phyloP scores from a whole-genome alignment of 1,284 basidiomycete genomes.

The Moesziomyces aphidis region DNA sequence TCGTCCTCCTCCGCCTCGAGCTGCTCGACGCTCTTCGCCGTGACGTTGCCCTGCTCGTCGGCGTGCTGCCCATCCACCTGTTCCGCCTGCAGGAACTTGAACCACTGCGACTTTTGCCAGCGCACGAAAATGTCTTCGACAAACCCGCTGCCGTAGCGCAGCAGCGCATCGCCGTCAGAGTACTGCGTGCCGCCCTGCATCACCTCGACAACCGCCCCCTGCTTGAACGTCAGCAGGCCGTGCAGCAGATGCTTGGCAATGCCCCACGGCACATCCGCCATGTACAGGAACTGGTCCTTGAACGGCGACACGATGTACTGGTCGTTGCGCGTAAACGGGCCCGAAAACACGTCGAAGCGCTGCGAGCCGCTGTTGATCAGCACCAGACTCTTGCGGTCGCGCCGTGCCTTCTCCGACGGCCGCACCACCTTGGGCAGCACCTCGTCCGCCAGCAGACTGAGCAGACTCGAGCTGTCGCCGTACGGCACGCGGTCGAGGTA shows the following conservation, averaged over 20 bases:
- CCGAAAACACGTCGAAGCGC: conserved; percentile 63
- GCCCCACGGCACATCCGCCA: conserved; percentile 58
- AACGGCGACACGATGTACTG: conserved; percentile 65
- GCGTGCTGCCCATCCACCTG: conserved; percentile 19
- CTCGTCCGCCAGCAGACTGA: conserved; percentile 54
- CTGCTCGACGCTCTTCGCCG: conserved; percentile 24
- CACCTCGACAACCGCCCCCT: conserved; percentile 42
- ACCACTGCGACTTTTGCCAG: conserved; percentile 52
- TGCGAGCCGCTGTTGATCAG: conserved; percentile 65
- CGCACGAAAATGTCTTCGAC: conserved; percentile 43
- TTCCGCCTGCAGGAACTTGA: conserved; percentile 34
- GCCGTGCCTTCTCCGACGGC: conserved; percentile 49
- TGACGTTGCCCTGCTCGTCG: conserved; percentile 11
- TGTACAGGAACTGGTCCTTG: conserved; percentile 61
- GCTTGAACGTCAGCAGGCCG: conserved; percentile 44
- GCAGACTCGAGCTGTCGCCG: conserved; percentile 51
- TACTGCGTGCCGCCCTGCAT: conserved; percentile 39
- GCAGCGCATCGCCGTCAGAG: conserved; percentile 32
- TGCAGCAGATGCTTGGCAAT: conserved; percentile 49
- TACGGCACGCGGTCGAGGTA: conserved; percentile 60
- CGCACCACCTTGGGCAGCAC: conserved; percentile 64
- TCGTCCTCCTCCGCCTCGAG: conserved; percentile 50
- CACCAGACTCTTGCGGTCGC: conserved; percentile 50
- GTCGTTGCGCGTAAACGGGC: conserved; percentile 64
- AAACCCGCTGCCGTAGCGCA: conserved; percentile 33